Conservation (phyloP, 2,329 filamentous ascomycete species). For the Verticillium nubilum region DNA sequence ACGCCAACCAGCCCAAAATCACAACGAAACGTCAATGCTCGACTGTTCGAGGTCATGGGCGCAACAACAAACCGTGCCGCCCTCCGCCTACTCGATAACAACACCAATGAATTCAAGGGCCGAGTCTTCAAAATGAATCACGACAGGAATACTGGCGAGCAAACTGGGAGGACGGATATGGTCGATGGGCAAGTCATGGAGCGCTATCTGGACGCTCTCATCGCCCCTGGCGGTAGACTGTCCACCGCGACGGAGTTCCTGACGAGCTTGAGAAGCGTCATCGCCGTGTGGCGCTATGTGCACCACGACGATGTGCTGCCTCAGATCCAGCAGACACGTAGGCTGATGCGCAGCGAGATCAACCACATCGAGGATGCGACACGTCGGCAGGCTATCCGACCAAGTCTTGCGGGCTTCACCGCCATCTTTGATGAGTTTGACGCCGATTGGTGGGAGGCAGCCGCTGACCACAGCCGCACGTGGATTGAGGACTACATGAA, state of each 20-base stretch:
- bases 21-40: background rate
- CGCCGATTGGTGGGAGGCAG: background rate
- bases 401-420: background rate
- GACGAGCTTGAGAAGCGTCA: background rate
- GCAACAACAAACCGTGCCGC: background rate
- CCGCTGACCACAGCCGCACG: background rate
- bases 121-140: background rate
- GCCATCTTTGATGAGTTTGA: background rate
- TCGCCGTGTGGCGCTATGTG: background rate
- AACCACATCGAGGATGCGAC: background rate
- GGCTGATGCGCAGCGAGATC: background rate
- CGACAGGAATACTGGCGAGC: background rate
- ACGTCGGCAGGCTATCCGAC: background rate
- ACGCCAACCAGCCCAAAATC: background rate
- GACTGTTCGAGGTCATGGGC: background rate
- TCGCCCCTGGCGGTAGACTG: background rate
- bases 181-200: background rate
- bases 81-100: background rate
- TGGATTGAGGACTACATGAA: background rate
- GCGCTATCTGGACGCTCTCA: background rate
- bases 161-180: background rate
- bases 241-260: background rate
- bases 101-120: conserved; percentile 8
- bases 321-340: background rate
- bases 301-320: background rate